A percentile compares a stretch with the other conserved stretches of the same genome.
phyloP scores from a whole-genome alignment of 2,329 filamentous ascomycete species.

The Ophiostoma sp. region DNA sequence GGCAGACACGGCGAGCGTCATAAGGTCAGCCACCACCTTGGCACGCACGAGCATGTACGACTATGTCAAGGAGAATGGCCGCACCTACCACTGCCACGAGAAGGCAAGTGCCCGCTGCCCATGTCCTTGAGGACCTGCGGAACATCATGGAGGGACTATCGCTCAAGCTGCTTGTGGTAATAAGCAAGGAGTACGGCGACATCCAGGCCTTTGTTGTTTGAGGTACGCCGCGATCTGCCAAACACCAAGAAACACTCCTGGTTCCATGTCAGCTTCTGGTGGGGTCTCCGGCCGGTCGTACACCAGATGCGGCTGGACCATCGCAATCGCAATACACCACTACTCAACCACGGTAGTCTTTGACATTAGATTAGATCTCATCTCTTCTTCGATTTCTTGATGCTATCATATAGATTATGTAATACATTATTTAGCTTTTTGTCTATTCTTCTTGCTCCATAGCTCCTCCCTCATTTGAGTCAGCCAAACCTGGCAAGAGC shows the following conservation, averaged over 20 bases:
- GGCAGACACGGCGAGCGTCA: not conserved
- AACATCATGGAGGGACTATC: conserved; percentile 20
- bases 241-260: conserved; percentile 19
- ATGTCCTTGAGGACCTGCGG: conserved; percentile 26
- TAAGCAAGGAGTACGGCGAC: conserved; percentile 16
- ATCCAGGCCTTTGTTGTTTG: conserved; percentile 14
- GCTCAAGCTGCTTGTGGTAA: conserved; percentile 16
- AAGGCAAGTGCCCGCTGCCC: conserved; percentile 26
- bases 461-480: too few relatives aligned
- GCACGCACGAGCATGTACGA: conserved; percentile 22
- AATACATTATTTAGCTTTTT: too few relatives aligned
- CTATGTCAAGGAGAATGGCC: conserved; percentile 25
- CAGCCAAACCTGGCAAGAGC: too few relatives aligned
- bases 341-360: too few relatives aligned
- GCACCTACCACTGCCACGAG: conserved; percentile 25
- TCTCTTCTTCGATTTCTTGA: too few relatives aligned
- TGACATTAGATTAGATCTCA: too few relatives aligned
- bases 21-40: conserved; percentile 19
- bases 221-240: conserved; percentile 18
- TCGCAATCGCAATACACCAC: too few relatives aligned
- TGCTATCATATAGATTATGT: too few relatives aligned
- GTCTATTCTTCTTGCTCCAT: too few relatives aligned
- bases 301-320: too few relatives aligned
- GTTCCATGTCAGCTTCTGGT: conserved; percentile 13
- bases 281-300: conserved; percentile 10